phyloP scores from a whole-genome alignment of 202 grass and related monocot species.

The Brachypodium distachyon region DNA sequence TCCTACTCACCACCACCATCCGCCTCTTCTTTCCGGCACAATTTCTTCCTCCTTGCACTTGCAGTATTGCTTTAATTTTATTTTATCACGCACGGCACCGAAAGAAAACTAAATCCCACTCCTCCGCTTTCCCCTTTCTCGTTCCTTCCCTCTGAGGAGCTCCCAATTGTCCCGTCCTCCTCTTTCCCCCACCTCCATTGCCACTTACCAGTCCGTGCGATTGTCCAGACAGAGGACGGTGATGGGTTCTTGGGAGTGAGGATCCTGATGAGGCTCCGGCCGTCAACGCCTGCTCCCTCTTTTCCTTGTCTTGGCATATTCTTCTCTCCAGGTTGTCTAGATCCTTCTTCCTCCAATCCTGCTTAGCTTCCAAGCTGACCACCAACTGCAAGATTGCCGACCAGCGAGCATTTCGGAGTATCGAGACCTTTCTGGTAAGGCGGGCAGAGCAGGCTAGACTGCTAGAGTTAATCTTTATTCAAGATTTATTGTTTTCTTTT shows the following conservation, averaged over 20 bases:
- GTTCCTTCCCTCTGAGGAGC: neutral
- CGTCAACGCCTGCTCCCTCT: neutral
- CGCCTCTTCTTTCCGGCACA: neutral
- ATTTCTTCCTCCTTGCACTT: neutral
- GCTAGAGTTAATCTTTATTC: neutral
- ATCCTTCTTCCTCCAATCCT: slow-evolving; percentile 16
- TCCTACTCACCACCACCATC: slow-evolving; percentile 1
- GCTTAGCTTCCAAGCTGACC: neutral
- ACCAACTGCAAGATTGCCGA: neutral
- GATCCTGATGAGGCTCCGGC: neutral
- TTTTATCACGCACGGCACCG: neutral
- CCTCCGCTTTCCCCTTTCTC: slow-evolving; percentile 12
- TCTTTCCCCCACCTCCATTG: neutral
- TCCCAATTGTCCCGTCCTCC: slow-evolving; percentile 17
- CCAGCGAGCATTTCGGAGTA: neutral
- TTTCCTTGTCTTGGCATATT: slow-evolving; percentile 14
- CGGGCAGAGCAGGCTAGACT: neutral
- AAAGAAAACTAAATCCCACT: slow-evolving; percentile 21
- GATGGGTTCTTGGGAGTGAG: slow-evolving; percentile 26
- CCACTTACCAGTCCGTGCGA: neutral
- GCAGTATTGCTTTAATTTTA: neutral
- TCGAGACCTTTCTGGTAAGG: neutral
- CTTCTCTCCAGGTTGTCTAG: slow-evolving; percentile 14
- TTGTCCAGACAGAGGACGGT: neutral
- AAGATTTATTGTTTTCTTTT: neutral